These are phyloP conservation scores for Ganoderma leucocontextum DNA, from an alignment of 1,284 basidiomycete species.

Conservation along the genomic window DNA sequence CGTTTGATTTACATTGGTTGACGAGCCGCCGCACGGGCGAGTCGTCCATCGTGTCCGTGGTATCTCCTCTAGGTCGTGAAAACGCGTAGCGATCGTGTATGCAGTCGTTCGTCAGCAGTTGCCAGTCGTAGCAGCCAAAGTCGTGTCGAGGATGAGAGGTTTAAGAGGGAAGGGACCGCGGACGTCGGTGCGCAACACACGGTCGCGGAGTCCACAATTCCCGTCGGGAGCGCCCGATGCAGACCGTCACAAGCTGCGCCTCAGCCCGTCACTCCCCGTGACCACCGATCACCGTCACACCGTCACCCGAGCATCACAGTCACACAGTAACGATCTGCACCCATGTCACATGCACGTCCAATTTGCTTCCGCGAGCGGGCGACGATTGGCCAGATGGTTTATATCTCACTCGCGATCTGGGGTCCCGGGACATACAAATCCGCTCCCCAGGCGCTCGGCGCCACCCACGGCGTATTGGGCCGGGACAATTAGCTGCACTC, in stretches of 20 bases:
- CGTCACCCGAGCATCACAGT: background rate
- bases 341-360: slow-evolving; percentile 7
- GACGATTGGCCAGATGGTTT: slow-evolving; percentile 24
- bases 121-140: slow-evolving; percentile 5
- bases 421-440: slow-evolving; percentile 14
- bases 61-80: slow-evolving; percentile 4
- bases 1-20: slow-evolving; percentile 73
- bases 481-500: slow-evolving; percentile 6
- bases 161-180: slow-evolving; percentile 20
- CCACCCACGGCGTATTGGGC: background rate
- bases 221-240: slow-evolving; percentile 20
- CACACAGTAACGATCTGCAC: slow-evolving; percentile 9
- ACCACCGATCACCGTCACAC: slow-evolving; percentile 1
- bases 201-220: slow-evolving; percentile 29
- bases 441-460: background rate
- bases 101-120: background rate
- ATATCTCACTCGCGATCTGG: slow-evolving; percentile 25
- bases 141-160: slow-evolving; percentile 6
- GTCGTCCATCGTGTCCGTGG: slow-evolving; percentile 46
- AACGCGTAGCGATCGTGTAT: background rate
- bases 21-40: slow-evolving; percentile 67
- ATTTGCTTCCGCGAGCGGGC: slow-evolving; percentile 32
- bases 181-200: slow-evolving; percentile 30
- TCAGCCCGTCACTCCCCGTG: slow-evolving; percentile 11
- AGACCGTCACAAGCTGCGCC: slow-evolving; percentile 11